A percentile compares a stretch with the other conserved stretches of the same genome.
Conservation (phyloP, 176 grass and related monocot genomes). For the Aegilops speltoides region DNA sequence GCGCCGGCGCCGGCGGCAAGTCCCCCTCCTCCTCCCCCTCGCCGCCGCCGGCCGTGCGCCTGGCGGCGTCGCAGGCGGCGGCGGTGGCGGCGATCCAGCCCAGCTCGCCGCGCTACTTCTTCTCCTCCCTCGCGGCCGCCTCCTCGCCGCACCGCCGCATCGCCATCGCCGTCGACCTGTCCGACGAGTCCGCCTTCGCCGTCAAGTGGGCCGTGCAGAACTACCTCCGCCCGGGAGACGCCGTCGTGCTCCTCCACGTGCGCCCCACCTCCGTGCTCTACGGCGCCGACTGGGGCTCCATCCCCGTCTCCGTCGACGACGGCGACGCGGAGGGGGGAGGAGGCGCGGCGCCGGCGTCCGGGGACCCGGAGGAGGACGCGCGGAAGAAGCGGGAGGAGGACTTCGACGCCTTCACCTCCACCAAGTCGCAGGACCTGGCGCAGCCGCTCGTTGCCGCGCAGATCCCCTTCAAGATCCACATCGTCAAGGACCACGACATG, state of each 20-base stretch:
- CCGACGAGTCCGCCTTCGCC: constrained; percentile 90
- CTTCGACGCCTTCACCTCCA: constrained; percentile 78
- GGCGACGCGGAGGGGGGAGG: neutral
- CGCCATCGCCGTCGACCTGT: constrained; percentile 87
- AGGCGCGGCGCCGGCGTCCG: neutral
- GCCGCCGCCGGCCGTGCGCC: constrained; percentile 27
- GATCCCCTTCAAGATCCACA: constrained; percentile 90
- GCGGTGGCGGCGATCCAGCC: constrained; percentile 57
- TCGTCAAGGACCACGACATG: constrained; percentile 98
- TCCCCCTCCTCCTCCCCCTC: neutral
- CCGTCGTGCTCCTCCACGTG: constrained; percentile 86
- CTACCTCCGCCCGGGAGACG: constrained; percentile 91
- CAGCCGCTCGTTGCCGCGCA: constrained; percentile 73
- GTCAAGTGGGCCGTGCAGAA: constrained; percentile 91
- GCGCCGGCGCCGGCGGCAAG: constrained; percentile 30
- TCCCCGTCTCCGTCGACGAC: constrained; percentile 53
- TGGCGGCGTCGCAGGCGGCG: constrained; percentile 23
- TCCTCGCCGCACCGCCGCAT: constrained; percentile 71
- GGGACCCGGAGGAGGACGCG: constrained; percentile 53
- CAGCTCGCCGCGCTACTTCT: constrained; percentile 60
- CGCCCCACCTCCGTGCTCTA: constrained; percentile 77
- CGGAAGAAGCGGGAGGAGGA: constrained; percentile 76
- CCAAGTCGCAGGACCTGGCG: constrained; percentile 81
- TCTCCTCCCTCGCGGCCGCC: constrained; percentile 43
- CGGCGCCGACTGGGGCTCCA: constrained; percentile 91